These are phyloP conservation scores for Saposhnikovia divaricata DNA, from an alignment of 129 eudicot genomes.

Conservation along the genomic window DNA sequence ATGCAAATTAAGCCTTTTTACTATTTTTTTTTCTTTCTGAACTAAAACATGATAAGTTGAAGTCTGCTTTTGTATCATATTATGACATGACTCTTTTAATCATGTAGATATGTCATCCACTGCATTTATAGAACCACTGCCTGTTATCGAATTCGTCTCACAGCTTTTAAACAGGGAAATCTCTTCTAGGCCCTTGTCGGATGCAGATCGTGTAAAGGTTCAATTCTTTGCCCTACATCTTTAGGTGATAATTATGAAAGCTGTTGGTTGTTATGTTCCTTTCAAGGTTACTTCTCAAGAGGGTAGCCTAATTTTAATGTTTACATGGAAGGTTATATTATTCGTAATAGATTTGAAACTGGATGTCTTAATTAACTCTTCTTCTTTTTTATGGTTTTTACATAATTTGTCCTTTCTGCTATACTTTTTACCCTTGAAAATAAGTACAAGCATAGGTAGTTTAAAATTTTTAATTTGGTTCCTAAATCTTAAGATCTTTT, in stretches of 20 bases:
- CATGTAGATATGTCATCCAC: constrained; percentile 60
- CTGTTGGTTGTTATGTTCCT: neutral
- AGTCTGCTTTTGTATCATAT: neutral
- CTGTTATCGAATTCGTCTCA: constrained; percentile 67
- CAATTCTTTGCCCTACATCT: neutral
- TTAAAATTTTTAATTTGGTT: neutral
- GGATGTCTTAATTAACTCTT: neutral
- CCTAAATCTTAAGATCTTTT: neutral
- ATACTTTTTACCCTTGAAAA: neutral
- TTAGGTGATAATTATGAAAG: neutral
- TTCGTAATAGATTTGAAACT: neutral
- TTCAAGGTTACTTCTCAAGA: neutral
- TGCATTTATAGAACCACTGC: constrained; percentile 79
- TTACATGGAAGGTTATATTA: neutral
- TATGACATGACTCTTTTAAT: neutral
- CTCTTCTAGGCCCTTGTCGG: constrained; percentile 51
- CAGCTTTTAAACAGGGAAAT: constrained; percentile 65
- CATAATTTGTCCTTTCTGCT: neutral
- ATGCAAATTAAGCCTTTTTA: neutral
- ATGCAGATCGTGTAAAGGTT: constrained; percentile 72
- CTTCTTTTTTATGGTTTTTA: neutral
- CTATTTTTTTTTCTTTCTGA: neutral
- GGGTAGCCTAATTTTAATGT: neutral
- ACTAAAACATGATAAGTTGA: neutral
- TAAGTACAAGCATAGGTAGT: neutral